A percentile compares a stretch with the other conserved stretches of the same genome.
These are phyloP conservation scores for Echinochloa phyllopogon DNA, from an alignment of 176 grass and related monocot species.

Conservation along the genomic window DNA sequence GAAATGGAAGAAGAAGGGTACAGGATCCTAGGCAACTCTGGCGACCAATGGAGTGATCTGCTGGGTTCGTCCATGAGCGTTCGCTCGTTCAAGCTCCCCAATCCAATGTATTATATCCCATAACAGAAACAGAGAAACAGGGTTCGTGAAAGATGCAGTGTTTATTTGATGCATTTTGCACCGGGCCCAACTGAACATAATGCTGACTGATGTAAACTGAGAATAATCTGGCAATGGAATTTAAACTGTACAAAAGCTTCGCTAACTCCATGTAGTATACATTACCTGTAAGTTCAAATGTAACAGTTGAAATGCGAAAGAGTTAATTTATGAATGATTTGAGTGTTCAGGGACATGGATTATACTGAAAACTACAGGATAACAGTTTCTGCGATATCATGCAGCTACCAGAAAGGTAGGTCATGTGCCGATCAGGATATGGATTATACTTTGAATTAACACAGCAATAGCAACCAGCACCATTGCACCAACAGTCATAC, in stretches of 20 bases:
- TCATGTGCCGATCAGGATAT: no score
- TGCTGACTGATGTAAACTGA: slow-evolving; percentile 26
- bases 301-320: background rate
- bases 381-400: background rate
- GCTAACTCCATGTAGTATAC: slow-evolving; percentile 19
- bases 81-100: slow-evolving; percentile 89
- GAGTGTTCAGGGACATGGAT: no score
- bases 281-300: slow-evolving; percentile 11
- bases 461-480: background rate
- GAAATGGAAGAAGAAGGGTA: slow-evolving; percentile 71
- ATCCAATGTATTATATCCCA: slow-evolving; percentile 83
- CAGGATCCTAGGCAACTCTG: slow-evolving; percentile 80
- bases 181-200: background rate
- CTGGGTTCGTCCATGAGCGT: slow-evolving; percentile 61
- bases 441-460: no score
- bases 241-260: slow-evolving; percentile 31
- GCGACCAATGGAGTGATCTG: slow-evolving; percentile 90
- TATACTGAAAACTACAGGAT: background rate
- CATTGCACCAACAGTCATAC: background rate
- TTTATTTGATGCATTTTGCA: slow-evolving; percentile 42
- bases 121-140: background rate
- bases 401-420: no score
- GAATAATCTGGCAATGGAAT: slow-evolving; percentile 28
- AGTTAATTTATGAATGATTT: background rate
- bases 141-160: background rate